phyloP scores from a whole-genome alignment of 805 yeast species.

The Spathaspora passalidarum region DNA sequence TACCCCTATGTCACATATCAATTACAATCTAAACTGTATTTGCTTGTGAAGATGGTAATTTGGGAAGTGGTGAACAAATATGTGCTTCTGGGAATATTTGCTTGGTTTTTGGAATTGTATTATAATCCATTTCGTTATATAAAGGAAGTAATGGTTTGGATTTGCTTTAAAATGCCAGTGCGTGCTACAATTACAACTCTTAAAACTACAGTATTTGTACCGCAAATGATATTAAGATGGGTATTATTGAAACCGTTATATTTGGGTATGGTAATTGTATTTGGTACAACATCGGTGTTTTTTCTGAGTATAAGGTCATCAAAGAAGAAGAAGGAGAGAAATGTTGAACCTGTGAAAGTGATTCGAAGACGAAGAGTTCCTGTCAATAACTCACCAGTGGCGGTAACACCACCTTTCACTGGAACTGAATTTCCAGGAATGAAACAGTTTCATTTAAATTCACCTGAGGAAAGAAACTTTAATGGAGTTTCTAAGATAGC shows the following conservation, averaged over 20 bases:
- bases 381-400: background rate
- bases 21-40: constrained; percentile 2
- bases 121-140: constrained; percentile 11
- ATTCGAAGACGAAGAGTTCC: constrained; percentile 2
- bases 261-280: constrained; percentile 1
- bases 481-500: background rate
- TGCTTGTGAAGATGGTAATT: constrained; percentile 3
- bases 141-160: constrained; percentile 7
- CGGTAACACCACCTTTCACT: background rate
- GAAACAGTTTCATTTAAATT: constrained; percentile 8
- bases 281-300: background rate
- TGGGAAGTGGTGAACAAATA: constrained; percentile 15
- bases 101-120: constrained; percentile 3
- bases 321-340: background rate
- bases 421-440: background rate
- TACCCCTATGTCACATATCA: background rate
- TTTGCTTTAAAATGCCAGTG: constrained; percentile 15
- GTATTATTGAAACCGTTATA: constrained; percentile 15
- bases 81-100: constrained; percentile 6
- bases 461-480: background rate
- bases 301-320: background rate
- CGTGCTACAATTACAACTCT: constrained; percentile 12
- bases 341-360: background rate
- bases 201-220: constrained; percentile 17
- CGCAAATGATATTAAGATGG: constrained; percentile 17